Percentiles rank a stretch among this genome's conserved stretches.
Evolutionary conservation across 352 stramenopile genomes (phyloP).

Genomic region (Chrysophaeum taylorii): DNA sequence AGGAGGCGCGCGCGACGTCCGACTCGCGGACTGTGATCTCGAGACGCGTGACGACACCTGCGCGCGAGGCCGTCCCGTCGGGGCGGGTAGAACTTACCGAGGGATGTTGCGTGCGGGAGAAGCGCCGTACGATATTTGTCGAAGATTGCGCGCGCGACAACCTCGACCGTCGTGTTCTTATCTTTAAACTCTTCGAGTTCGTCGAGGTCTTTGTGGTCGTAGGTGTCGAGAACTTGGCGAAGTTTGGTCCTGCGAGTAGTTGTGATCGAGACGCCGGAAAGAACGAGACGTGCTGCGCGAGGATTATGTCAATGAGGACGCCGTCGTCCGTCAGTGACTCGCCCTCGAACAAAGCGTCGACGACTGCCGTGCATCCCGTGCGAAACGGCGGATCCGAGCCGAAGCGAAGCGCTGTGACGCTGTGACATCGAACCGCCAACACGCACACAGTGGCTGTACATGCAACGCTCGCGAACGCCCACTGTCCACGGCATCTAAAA

Average conservation of each 20-base stretch:
- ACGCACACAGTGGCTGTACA: conserved; percentile 11
- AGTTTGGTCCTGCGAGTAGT: too few relatives aligned
- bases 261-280: too few relatives aligned
- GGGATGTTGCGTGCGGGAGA: too few relatives aligned
- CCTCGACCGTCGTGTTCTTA: background rate
- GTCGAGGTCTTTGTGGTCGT: conserved; percentile 11
- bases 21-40: conserved; percentile 1
- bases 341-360: conserved; percentile 2
- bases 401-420: conserved; percentile 2
- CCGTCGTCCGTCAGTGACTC: background rate
- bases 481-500: conserved; percentile 9
- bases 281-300: background rate
- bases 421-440: too few relatives aligned
- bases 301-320: conserved; percentile 3
- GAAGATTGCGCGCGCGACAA: background rate
- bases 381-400: background rate
- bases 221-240: background rate
- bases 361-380: conserved; percentile 9
- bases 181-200: background rate
- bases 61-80: too few relatives aligned
- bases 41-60: background rate
- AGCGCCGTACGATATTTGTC: too few relatives aligned
- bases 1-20: conserved; percentile 6
- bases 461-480: conserved; percentile 9
- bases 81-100: too few relatives aligned